phyloP scores from a whole-genome alignment of 1,284 basidiomycete genomes.

The Trichosporon ovoides region DNA sequence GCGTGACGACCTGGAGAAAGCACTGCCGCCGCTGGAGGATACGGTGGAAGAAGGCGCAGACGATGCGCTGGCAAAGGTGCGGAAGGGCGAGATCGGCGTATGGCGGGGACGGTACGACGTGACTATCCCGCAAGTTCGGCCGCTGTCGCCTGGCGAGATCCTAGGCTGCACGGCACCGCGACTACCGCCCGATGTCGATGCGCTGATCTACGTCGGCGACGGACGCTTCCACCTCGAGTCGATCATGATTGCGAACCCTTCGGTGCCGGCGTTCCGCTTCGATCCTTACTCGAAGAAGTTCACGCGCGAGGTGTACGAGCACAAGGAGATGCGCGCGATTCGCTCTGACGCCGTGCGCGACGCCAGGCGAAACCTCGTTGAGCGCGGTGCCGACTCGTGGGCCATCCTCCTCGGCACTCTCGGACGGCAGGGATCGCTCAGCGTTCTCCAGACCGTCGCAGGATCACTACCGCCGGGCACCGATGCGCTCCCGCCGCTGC shows the following conservation, averaged over 20 bases:
- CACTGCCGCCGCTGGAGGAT: slow-evolving; percentile 33
- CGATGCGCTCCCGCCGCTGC: slow-evolving; percentile 57
- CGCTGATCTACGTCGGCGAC: slow-evolving; percentile 90
- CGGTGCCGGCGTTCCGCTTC: slow-evolving; percentile 93
- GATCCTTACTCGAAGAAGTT: slow-evolving; percentile 98
- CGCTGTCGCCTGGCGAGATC: slow-evolving; percentile 93
- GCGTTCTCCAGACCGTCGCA: slow-evolving; percentile 75
- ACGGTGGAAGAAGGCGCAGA: slow-evolving; percentile 13
- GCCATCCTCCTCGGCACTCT: slow-evolving; percentile 91
- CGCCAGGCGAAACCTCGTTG: slow-evolving; percentile 62
- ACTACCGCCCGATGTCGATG: slow-evolving; percentile 64
- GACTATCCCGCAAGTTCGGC: slow-evolving; percentile 82
- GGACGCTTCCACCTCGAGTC: slow-evolving; percentile 97
- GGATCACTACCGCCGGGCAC: slow-evolving; percentile 36
- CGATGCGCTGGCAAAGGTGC: slow-evolving; percentile 32
- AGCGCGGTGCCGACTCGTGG: slow-evolving; percentile 56
- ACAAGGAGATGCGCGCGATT: slow-evolving; percentile 73
- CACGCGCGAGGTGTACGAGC: slow-evolving; percentile 87
- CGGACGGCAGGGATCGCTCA: slow-evolving; percentile 87
- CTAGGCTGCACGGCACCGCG: slow-evolving; percentile 93
- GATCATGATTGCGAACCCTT: slow-evolving; percentile 98
- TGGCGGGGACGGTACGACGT: slow-evolving; percentile 62
- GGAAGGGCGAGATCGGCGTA: slow-evolving; percentile 40
- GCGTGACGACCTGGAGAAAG: slow-evolving; percentile 63
- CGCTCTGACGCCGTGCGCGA: slow-evolving; percentile 71